These are phyloP conservation scores for Tanacetum coccineum DNA, from an alignment of 129 eudicot genomes.

Conservation along the genomic window DNA sequence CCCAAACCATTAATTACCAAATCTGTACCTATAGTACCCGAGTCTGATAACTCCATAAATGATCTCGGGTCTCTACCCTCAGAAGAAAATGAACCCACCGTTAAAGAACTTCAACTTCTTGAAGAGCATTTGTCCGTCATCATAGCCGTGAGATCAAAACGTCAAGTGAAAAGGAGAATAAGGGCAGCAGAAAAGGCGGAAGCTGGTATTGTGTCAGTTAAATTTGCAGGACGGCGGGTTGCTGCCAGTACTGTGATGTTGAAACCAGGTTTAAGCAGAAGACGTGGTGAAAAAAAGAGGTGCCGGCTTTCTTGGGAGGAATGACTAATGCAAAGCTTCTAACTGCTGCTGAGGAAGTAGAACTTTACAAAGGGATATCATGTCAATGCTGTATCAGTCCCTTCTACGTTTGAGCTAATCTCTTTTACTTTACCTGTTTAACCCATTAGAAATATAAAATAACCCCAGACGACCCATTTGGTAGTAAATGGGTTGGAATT, in stretches of 20 bases:
- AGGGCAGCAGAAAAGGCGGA: constrained; percentile 76
- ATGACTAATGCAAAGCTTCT: constrained; percentile 67
- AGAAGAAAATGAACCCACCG: constrained; percentile 53
- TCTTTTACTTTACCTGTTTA: background rate
- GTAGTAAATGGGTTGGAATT: background rate
- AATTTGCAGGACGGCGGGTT: constrained; percentile 47
- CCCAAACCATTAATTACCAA: constrained; percentile 25
- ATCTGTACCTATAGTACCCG: constrained; percentile 21
- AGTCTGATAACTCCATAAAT: constrained; percentile 29
- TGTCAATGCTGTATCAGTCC: too few relatives aligned
- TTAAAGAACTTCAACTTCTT: constrained; percentile 66
- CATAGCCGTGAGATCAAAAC: constrained; percentile 77
- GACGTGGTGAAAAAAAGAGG: constrained; percentile 68
- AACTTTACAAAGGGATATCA: constrained; percentile 65
- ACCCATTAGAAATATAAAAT: background rate
- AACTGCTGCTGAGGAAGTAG: constrained; percentile 73
- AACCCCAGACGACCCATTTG: background rate
- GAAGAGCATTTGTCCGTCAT: constrained; percentile 47
- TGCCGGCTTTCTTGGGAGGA: constrained; percentile 69
- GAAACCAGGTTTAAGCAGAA: constrained; percentile 49
- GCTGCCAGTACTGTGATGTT: constrained; percentile 45
- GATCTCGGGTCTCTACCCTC: constrained; percentile 22
- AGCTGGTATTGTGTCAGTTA: constrained; percentile 54
- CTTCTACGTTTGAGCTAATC: background rate
- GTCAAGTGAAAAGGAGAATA: constrained; percentile 65